Conservation (phyloP, 208 protist genomes). For the Acanthamoeba royreba region DNA sequence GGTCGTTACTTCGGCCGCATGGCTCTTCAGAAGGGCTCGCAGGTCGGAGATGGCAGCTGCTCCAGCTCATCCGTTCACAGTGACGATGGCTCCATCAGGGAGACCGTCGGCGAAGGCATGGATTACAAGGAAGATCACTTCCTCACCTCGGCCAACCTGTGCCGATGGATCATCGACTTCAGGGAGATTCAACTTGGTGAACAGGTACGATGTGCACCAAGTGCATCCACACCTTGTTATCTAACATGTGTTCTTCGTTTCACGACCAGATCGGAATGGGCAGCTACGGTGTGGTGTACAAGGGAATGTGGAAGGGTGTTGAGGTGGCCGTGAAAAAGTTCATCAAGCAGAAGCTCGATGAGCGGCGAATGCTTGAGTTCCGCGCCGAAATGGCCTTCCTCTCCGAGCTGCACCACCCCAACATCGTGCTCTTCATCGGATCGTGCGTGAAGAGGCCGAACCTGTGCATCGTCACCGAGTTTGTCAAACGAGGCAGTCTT, state of each 20-base stretch:
- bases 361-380: constrained; percentile 1
- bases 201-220: background rate
- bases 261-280: background rate
- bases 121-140: background rate
- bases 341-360: constrained; percentile 20
- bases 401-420: background rate
- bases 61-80: no score
- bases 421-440: constrained; percentile 11
- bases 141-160: constrained; percentile 37
- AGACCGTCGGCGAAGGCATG: background rate
- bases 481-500: no score
- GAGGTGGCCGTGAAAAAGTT: background rate
- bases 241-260: no score
- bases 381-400: background rate
- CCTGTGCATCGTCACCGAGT: background rate
- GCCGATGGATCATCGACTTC: constrained; percentile 29
- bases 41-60: background rate
- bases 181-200: background rate
- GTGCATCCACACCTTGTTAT: no score
- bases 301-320: background rate
- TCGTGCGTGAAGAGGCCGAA: background rate
- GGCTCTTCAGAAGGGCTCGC: background rate
- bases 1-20: background rate
- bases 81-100: background rate
- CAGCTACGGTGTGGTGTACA: background rate